Conservation (phyloP, 2,329 filamentous ascomycete species). For the Beauveria caledonica region DNA sequence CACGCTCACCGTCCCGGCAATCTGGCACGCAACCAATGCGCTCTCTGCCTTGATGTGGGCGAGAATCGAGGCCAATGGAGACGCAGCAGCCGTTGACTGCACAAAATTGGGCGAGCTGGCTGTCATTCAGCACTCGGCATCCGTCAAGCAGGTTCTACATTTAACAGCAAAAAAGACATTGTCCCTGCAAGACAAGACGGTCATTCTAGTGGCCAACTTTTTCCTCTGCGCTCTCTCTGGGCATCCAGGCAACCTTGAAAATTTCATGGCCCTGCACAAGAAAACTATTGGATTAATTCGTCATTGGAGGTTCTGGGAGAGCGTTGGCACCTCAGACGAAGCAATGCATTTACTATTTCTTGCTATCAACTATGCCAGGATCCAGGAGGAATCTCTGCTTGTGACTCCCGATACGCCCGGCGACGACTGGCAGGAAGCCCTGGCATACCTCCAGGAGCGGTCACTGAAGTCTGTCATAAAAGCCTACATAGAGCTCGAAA, state of each 20-base stretch:
- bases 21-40: background rate
- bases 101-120: background rate
- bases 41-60: background rate
- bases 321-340: background rate
- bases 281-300: background rate
- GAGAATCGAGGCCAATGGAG: background rate
- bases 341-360: background rate
- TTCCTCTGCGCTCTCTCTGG: background rate
- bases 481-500: background rate
- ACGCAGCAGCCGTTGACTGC: background rate
- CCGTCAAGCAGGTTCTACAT: background rate
- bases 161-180: background rate
- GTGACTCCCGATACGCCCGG: background rate
- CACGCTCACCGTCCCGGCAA: background rate
- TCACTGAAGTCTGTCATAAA: background rate
- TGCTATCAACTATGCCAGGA: background rate
- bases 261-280: background rate
- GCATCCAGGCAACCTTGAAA: background rate
- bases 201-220: background rate
- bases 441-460: background rate
- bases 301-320: background rate
- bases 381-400: background rate
- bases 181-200: background rate
- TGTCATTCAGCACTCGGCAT: background rate
- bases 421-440: background rate